phyloP scores from a whole-genome alignment of 179 eudicot genomes.

The Camellia oleifera region DNA sequence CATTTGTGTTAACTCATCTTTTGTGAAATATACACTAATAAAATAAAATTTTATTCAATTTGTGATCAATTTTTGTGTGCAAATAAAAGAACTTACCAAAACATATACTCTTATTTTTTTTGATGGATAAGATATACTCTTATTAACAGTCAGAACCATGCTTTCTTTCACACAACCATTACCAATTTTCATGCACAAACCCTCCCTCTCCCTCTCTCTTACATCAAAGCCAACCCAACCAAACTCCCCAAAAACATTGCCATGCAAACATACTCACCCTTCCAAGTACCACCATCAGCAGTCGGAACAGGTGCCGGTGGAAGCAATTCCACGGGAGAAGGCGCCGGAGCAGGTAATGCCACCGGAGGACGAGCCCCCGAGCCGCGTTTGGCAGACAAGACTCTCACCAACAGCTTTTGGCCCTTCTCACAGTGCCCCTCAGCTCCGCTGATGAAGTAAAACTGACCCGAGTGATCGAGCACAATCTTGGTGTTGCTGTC shows the following conservation, averaged over 20 bases:
- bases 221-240: constrained; percentile 1
- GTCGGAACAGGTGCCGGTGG: not conserved
- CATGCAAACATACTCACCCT: not conserved
- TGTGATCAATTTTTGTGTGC: too few species aligned
- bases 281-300: not conserved
- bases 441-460: not conserved
- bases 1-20: too few species aligned
- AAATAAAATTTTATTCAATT: too few species aligned
- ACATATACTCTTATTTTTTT: too few species aligned
- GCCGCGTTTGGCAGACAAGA: not conserved
- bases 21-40: too few species aligned
- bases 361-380: not conserved
- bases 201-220: not conserved
- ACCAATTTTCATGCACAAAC: not conserved
- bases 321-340: not conserved
- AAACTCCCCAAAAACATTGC: constrained; percentile 1
- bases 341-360: not conserved
- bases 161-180: not conserved
- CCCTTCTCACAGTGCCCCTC: not conserved
- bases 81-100: too few species aligned
- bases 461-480: constrained; percentile 2
- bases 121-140: too few species aligned
- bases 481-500: not conserved
- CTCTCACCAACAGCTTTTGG: constrained; percentile 6
- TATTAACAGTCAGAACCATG: too few species aligned